Percentiles rank a stretch among this genome's conserved stretches.
Conservation (phyloP, 495 filamentous ascomycete species). For the Penicillium paradoxum region DNA sequence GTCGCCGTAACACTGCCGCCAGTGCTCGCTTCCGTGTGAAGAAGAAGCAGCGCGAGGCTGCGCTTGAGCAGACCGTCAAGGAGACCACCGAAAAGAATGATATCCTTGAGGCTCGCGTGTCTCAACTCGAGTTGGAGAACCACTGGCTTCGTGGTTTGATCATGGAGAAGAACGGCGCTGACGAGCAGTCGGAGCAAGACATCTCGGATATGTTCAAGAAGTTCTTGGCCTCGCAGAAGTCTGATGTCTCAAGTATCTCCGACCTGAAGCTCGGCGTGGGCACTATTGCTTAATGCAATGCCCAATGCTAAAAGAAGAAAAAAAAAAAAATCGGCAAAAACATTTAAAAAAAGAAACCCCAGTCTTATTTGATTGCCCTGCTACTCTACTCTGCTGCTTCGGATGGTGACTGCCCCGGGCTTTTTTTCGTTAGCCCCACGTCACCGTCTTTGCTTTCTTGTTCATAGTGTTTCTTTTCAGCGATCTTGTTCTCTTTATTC, state of each 20-base stretch:
- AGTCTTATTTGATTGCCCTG: slow-evolving; percentile 6
- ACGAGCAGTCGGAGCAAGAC: slow-evolving; percentile 39
- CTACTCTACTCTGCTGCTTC: slow-evolving; percentile 5
- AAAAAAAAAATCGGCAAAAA: slow-evolving; percentile 8
- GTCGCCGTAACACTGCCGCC: slow-evolving; percentile 92
- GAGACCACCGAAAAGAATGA: slow-evolving; percentile 82
- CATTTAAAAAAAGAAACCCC: slow-evolving; percentile 8
- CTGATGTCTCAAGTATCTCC: slow-evolving; percentile 31
- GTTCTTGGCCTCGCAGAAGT: slow-evolving; percentile 40
- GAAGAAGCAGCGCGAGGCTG: slow-evolving; percentile 98
- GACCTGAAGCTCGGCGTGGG: slow-evolving; percentile 39
- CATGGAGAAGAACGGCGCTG: slow-evolving; percentile 76
- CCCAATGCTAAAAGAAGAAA: slow-evolving; percentile 7
- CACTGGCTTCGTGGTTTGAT: slow-evolving; percentile 92
- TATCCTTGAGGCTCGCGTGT: slow-evolving; percentile 74
- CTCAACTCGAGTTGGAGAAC: slow-evolving; percentile 89
- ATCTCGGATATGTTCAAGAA: slow-evolving; percentile 48
- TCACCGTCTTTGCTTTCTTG: slow-evolving; percentile 3
- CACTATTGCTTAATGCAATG: slow-evolving; percentile 21
- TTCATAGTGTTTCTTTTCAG: slow-evolving; percentile 6
- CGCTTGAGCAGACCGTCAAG: slow-evolving; percentile 82
- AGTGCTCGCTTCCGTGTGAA: slow-evolving; percentile 95
- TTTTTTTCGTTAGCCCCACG: not conserved
- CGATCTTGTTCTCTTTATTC: not conserved
- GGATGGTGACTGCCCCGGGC: slow-evolving; percentile 2